A percentile compares a stretch with the other conserved stretches of the same genome.
These are phyloP conservation scores for Aureobasidium sp. DNA, from an alignment of 2,329 filamentous ascomycete genomes.

Conservation along the genomic window DNA sequence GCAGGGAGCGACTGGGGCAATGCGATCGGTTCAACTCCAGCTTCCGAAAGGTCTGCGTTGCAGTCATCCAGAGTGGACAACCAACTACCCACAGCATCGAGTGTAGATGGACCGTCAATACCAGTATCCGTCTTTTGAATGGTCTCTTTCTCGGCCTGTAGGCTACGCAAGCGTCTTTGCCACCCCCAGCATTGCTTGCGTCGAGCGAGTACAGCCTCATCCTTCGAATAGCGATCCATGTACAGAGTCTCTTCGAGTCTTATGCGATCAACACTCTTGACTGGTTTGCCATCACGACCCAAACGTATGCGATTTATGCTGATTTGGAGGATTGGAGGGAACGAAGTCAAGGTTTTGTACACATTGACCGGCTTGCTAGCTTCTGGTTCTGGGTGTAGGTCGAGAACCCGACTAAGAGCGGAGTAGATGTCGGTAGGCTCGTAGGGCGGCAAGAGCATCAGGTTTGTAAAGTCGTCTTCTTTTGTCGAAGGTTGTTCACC, in stretches of 20 bases:
- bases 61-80: slow-evolving; percentile 34
- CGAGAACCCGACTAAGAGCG: slow-evolving; percentile 78
- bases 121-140: slow-evolving; percentile 17
- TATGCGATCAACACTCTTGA: slow-evolving; percentile 71
- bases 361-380: slow-evolving; percentile 41
- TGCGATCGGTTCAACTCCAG: slow-evolving; percentile 31
- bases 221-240: slow-evolving; percentile 79
- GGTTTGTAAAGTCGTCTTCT: slow-evolving; percentile 53
- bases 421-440: slow-evolving; percentile 65
- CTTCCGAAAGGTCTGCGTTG: slow-evolving; percentile 28
- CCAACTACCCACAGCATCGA: slow-evolving; percentile 30
- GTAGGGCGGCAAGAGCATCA: slow-evolving; percentile 49
- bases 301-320: slow-evolving; percentile 78
- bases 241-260: slow-evolving; percentile 74
- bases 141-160: slow-evolving; percentile 23
- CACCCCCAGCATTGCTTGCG: slow-evolving; percentile 68
- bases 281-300: slow-evolving; percentile 47
- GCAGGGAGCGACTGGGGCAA: slow-evolving; percentile 33
- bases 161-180: slow-evolving; percentile 49
- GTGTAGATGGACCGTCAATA: slow-evolving; percentile 21
- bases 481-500: slow-evolving; percentile 38
- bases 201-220: slow-evolving; percentile 53
- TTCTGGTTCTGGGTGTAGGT: slow-evolving; percentile 65
- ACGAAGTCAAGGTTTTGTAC: slow-evolving; percentile 55
- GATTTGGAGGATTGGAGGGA: slow-evolving; percentile 83